Base-by-base conservation (phyloP, 2,329 filamentous ascomycete genomes). In the Akanthomyces uredinophilus region DNA sequence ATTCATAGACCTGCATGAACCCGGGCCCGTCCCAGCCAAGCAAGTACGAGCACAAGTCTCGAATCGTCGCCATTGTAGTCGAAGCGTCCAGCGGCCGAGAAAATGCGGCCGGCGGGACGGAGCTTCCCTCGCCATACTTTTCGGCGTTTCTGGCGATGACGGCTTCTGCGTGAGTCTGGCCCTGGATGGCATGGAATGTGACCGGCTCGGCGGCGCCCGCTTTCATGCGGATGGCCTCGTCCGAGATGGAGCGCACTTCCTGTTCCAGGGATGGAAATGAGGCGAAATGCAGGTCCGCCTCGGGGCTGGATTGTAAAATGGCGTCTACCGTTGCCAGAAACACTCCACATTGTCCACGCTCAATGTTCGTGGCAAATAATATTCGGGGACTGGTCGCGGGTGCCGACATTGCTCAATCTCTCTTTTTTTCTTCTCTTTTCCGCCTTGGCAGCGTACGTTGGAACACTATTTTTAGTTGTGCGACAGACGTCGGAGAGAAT, bases 281-380 rank as follows among this genome's bases (percentile, higher is more conserved):
- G 3, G 74, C 78, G 29, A 81, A 71, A 62, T 82, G 79, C 7
- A 81, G 67, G 39, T 78, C 71, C 32, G 77, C 70, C 16, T 74
- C 63, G 2, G 72, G 70, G 6, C 72, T 68, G 4, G 70, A 39
- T 18, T 64, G 66, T 1, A 78, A 65, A 0, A 81, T 69, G 32
- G 78, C 78, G 41, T 77, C 71, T 4, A 71, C 71, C 0, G 76
- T 73, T 7, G 79, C 79, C 7, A 82, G 64, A 41, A 79, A 72
- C 27, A 81, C 75, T 65, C 80, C 81, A 20, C 77, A 75, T 61
- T 80, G 76, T 4, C 80, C 79, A 63, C 74, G 73, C 61, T 81
- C 79, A 56, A 73, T 71, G 65, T 77, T 80, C 4, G 78, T 77
- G 46, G 81, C 65, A 47, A 82, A 74, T 1, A 81, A 68, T 10